These are phyloP conservation scores for Calonectria pteridis DNA, from an alignment of 2,329 filamentous ascomycete species.

Conservation along the genomic window DNA sequence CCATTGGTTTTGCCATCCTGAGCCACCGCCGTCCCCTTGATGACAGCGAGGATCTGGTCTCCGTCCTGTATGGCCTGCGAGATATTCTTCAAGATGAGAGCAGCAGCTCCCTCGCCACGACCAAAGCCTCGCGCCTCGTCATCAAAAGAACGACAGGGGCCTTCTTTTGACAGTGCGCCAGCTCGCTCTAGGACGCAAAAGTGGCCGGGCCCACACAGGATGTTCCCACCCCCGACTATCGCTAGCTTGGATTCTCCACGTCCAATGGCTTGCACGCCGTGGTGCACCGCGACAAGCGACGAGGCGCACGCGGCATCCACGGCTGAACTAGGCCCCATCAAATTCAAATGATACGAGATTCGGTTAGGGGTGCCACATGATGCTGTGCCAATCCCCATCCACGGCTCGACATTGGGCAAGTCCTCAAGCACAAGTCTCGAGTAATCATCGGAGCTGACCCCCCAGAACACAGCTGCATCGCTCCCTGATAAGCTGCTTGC, in stretches of 20 bases:
- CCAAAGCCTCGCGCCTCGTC: slow-evolving; percentile 34
- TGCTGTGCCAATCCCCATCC: slow-evolving; percentile 2
- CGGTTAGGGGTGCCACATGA: background rate
- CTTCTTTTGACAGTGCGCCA: slow-evolving; percentile 4
- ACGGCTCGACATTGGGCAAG: background rate
- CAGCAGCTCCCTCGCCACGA: slow-evolving; percentile 33
- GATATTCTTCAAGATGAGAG: slow-evolving; percentile 57
- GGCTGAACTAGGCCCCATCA: background rate
- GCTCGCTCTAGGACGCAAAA: background rate
- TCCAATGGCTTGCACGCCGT: background rate
- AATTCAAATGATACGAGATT: slow-evolving; percentile 1
- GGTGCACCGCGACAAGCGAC: background rate
- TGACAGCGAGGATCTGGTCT: slow-evolving; percentile 51
- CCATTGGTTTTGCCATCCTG: slow-evolving; percentile 56
- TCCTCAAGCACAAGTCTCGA: background rate
- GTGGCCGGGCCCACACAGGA: background rate
- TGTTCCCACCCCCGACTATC: background rate
- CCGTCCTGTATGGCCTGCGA: slow-evolving; percentile 56
- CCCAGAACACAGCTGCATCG: background rate
- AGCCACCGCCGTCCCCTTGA: slow-evolving; percentile 50
- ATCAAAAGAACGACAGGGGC: slow-evolving; percentile 52
- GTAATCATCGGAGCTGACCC: background rate
- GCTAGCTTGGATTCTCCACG: background rate
- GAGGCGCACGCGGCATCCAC: slow-evolving; percentile 4
- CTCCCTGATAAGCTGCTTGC: background rate